Evolutionary conservation across 1,284 basidiomycete genomes (phyloP), one percentile per base, ranked within the genome.

Genomic region (Anthracocystis setariae): DNA sequence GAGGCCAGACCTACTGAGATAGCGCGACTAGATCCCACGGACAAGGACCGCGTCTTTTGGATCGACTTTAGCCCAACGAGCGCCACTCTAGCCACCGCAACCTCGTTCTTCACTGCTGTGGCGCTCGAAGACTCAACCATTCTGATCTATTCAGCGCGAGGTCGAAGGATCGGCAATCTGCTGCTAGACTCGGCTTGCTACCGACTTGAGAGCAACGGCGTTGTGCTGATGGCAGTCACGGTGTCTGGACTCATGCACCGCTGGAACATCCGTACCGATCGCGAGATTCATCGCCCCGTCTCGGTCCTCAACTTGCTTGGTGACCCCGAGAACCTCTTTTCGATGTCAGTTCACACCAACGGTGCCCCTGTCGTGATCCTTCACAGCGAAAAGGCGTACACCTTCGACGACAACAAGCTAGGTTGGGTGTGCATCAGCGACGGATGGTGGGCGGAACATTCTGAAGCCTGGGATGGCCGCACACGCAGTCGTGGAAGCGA

Each of bases 51-150:
- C 88, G 82, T 89, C 8, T 87, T 90, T 52, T 98, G 94, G 94
- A 82, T 94, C 50, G 93, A 97, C 83, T 97, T 91, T 83, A 78
- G 93, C 8, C 88, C 91, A 1, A 88, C 87, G 0, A 89, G 90
- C 7, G 88, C 88, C 5, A 81, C 94, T 5, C 85, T 86, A 0
- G 82, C 92, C 29, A 88, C 88, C 1, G 88, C 89, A 0, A 90
- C 91, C 0, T 79, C 83, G 2, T 78, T 79, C 2, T 93, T 93
- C 80, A 89, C 89, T 66, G 93, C 92, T 2, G 90, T 73, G 0
- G 69, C 72, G 2, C 57, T 78, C 20, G 57, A 67, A 15, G 77
- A 81, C 39, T 52, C 68, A n/a, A 69, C 69, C 3, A 35, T 82
- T 20, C 24, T 76, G 17, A 65, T 79, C 50, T 81, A 82, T 40